Base-by-base conservation (phyloP, 495 filamentous ascomycete species). In the Parachaetomium inaequale region DNA sequence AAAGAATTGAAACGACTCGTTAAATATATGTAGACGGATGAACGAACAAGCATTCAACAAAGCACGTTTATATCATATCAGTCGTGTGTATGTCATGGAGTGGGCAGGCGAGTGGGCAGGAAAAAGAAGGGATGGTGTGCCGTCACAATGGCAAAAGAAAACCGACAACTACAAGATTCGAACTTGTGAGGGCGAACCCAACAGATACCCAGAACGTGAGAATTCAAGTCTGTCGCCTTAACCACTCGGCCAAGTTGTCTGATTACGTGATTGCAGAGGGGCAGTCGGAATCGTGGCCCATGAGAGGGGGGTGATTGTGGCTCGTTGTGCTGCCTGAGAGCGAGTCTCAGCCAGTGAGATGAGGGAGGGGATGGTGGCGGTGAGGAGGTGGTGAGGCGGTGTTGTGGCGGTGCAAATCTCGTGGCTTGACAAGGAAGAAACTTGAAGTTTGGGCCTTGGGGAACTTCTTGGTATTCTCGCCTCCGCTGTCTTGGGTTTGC, bases 191-290 rank as follows among this genome's bases (percentile, higher is more conserved):
- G 64, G 63, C 67, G 67, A 69, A 69, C 63, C 64, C 64, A 71
- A 67, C 65, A 69, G 67, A 67, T 71, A 57, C 31, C 68, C 23
- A 28, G 34, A 68, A 67, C 29, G 58, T 25, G n/a, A 1, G 17
- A 61, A 68, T 69, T 71, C 67, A 69, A 69, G 69, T 67, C 64
- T 68, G 62, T 66, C 67, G 67, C 67, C 67, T 64, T 67, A 69
- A 69, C 67, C 67, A 69, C 67, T 69, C 67, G 67, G 67, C 67
- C 67, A 69, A 63, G 64, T 45, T 66, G 61, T 58, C 66, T 36
- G 61, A 45, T 57, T 57, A 57, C 55, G 54, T 45, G 36, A 56
- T 56, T 59, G 31, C n/a, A 14, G 29, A 42, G 29, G 26, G 23
- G 7, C 21, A 46, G 1, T 17, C 26, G n/a, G 28, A 53, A 34